Conservation (phyloP, 345 rosid species). For the Lagerstroemia speciosa region DNA sequence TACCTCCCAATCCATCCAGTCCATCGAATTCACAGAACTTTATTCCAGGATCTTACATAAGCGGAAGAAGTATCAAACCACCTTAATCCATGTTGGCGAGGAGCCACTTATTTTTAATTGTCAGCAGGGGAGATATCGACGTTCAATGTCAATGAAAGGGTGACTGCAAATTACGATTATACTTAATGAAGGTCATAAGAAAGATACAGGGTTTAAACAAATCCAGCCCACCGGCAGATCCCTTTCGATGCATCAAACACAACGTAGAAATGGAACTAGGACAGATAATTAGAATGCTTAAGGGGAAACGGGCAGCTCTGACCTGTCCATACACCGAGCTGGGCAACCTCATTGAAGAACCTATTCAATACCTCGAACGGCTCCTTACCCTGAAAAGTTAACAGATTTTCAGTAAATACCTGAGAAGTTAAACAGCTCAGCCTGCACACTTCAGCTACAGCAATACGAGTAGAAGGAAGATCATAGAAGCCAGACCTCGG, state of each 20-base stretch:
- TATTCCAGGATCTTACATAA: no score
- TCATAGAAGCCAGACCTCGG: slow-evolving; percentile 45
- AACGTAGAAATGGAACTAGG: no score
- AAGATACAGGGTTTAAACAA: no score
- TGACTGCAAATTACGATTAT: no score
- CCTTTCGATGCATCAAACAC: background rate
- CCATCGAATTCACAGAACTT: no score
- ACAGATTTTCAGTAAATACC: background rate
- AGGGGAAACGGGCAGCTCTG: background rate
- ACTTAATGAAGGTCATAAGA: no score
- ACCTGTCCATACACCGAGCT: background rate
- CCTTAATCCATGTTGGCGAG: no score
- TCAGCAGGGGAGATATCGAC: no score
- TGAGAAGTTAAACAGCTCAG: slow-evolving; percentile 10
- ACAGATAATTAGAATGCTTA: background rate
- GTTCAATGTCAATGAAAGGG: no score
- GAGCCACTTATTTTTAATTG: no score
- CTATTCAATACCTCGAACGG: slow-evolving; percentile 48
- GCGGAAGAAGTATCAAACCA: no score
- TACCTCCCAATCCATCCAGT: no score
- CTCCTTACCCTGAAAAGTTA: slow-evolving; percentile 52
- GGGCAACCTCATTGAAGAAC: background rate
- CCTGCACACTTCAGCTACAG: background rate
- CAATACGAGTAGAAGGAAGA: background rate
- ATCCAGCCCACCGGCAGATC: background rate